These are phyloP conservation scores for Leccinum barrowsii DNA, from an alignment of 768 basidiomycete species.

Conservation along the genomic window DNA sequence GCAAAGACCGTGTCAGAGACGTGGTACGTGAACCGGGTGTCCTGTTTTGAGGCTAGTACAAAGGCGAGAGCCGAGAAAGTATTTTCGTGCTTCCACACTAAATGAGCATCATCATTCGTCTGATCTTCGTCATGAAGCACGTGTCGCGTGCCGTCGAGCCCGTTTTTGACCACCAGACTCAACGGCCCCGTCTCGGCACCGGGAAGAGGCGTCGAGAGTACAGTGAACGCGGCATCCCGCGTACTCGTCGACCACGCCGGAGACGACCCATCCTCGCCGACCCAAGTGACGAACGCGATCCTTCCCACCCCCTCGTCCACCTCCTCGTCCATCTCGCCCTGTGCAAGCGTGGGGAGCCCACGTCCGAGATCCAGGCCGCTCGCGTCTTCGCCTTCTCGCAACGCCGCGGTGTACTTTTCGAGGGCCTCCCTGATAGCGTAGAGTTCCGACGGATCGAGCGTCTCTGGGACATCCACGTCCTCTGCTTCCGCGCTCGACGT, in stretches of 20 bases:
- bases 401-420: constrained; percentile 77
- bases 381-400: constrained; percentile 55
- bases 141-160: constrained; percentile 70
- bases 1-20: constrained; percentile 59
- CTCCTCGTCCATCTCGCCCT: constrained; percentile 91
- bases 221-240: constrained; percentile 37
- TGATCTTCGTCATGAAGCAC: constrained; percentile 33
- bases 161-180: constrained; percentile 60
- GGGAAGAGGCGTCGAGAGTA: constrained; percentile 74
- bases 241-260: constrained; percentile 41
- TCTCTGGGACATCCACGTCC: constrained; percentile 78
- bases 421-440: constrained; percentile 74
- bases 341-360: constrained; percentile 74
- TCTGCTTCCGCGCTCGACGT: constrained; percentile 32
- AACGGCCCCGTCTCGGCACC: constrained; percentile 38
- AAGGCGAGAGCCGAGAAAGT: constrained; percentile 91
- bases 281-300: constrained; percentile 62
- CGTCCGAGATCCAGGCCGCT: constrained; percentile 62
- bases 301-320: constrained; percentile 75
- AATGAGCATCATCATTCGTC: constrained; percentile 13
- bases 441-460: constrained; percentile 81
- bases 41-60: constrained; percentile 89
- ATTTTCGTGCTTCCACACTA: constrained; percentile 68
- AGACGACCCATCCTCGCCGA: constrained; percentile 46
- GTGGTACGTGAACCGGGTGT: constrained; percentile 86